Percentiles rank a stretch among this genome's conserved stretches.
phyloP scores from a whole-genome alignment of 129 eudicot genomes.

The Tagetes patula region DNA sequence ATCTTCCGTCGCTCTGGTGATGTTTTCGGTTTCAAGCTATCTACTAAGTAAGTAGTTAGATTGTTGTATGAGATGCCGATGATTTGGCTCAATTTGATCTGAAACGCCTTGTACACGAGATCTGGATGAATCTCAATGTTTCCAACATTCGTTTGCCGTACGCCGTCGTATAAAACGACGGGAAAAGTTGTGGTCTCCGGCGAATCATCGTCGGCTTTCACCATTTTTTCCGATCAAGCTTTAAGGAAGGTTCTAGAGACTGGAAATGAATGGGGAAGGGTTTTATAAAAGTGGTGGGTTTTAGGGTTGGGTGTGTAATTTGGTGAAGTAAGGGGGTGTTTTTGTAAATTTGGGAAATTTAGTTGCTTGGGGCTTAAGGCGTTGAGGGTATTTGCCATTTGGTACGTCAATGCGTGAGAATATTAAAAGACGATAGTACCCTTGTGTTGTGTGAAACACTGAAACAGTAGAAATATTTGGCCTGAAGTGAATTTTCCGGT shows the following conservation, averaged over 20 bases:
- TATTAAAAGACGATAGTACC: no score
- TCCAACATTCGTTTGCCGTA: conserved; percentile 50
- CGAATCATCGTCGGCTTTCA: conserved; percentile 43
- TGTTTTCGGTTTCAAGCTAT: conserved; percentile 23
- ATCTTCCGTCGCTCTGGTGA: conserved; percentile 45
- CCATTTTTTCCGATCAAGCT: conserved; percentile 33
- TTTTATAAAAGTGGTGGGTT: conserved; percentile 25
- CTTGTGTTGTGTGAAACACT: no score
- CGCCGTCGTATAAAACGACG: conserved; percentile 61
- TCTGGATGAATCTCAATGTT: conserved; percentile 39
- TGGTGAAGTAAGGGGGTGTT: conserved; percentile 26
- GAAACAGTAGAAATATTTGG: no score
- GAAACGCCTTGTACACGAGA: conserved; percentile 54
- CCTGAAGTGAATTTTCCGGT: no score
- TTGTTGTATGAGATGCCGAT: conserved; percentile 73
- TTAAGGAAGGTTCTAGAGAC: conserved; percentile 22
- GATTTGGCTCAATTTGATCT: conserved; percentile 40
- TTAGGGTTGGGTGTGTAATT: conserved; percentile 7
- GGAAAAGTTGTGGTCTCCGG: conserved; percentile 40
- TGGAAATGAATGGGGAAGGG: background rate
- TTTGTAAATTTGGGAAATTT: background rate
- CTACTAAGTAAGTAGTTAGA: conserved; percentile 54
- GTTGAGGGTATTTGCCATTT: background rate
- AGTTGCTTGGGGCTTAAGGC: conserved; percentile 26
- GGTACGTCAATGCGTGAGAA: no score